A percentile compares a stretch with the other conserved stretches of the same genome.
These are phyloP conservation scores for Glycine latifolia DNA, from an alignment of 306 rosid genomes.

Conservation along the genomic window DNA sequence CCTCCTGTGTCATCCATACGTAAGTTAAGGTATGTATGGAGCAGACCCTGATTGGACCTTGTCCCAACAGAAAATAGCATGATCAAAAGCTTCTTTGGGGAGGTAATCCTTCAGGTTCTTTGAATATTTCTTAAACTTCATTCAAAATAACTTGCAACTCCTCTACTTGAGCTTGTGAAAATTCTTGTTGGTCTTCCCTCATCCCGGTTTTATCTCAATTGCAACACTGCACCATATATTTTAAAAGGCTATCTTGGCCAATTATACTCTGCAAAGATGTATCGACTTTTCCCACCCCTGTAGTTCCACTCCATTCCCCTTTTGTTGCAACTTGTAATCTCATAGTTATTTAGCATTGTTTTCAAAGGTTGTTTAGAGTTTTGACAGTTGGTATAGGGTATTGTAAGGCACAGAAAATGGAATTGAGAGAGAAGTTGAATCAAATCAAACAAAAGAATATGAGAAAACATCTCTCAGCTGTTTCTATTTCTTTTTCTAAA, in stretches of 20 bases:
- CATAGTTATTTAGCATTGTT: background rate
- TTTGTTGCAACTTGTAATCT: too few species aligned
- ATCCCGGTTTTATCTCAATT: background rate
- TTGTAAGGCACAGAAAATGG: too few species aligned
- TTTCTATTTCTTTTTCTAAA: too few species aligned
- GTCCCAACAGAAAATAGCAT: background rate
- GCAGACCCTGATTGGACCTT: background rate
- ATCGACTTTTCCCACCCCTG: background rate
- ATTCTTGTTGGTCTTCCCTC: background rate
- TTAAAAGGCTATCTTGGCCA: background rate
- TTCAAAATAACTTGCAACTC: background rate
- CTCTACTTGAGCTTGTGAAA: background rate
- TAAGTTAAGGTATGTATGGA: too few species aligned
- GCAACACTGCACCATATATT: background rate
- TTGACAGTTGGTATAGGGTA: background rate
- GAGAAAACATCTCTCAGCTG: background rate
- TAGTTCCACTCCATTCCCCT: background rate
- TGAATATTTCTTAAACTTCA: too few species aligned
- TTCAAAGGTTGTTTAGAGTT: background rate
- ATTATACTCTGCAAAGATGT: background rate
- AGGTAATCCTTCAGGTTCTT: background rate
- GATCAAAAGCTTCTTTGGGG: background rate
- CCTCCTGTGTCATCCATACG: too few species aligned
- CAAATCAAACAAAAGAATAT: too few species aligned
- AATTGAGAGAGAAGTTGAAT: background rate